phyloP scores from a whole-genome alignment of 768 basidiomycete species.

The Phanerodontia chrysosporium region DNA sequence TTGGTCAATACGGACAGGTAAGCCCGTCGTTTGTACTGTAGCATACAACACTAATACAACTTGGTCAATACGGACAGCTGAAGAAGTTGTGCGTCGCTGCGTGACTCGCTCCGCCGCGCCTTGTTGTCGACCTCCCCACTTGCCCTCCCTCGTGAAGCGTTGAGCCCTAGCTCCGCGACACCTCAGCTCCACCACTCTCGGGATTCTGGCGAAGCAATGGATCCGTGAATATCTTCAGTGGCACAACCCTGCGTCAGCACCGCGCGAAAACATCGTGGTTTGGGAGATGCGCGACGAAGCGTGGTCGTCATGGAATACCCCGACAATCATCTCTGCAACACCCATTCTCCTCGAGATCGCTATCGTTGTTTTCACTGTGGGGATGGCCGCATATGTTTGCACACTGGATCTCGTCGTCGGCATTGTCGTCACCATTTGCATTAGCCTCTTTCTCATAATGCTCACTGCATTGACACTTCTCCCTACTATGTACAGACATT shows the following conservation, averaged over 20 bases:
- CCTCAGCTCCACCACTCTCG: constrained; percentile 3
- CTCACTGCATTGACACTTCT: not conserved
- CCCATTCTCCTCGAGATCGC: constrained; percentile 1
- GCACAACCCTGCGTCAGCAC: constrained; percentile 3
- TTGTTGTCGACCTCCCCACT: too few relatives aligned
- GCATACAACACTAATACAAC: too few relatives aligned
- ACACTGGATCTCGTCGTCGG: not conserved
- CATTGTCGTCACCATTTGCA: not conserved
- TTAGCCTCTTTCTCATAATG: not conserved
- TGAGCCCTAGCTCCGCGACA: too few relatives aligned
- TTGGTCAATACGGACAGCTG: too few relatives aligned
- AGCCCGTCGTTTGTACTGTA: too few relatives aligned
- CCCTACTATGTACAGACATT: not conserved
- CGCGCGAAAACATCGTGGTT: not conserved
- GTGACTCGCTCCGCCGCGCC: too few relatives aligned
- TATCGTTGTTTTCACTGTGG: not conserved
- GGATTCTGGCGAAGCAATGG: constrained; percentile 9
- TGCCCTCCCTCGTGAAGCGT: too few relatives aligned
- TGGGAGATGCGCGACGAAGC: not conserved
- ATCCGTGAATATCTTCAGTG: constrained; percentile 2
- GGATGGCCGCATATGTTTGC: not conserved
- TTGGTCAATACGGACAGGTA: too few relatives aligned
- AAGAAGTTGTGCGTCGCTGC: too few relatives aligned
- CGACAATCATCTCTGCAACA: not conserved
- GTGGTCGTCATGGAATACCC: not conserved